Evolutionary conservation across 139 green algal species (phyloP), one percentile per base, ranked within the genome.

Genomic region (Chlorella sorokiniana): DNA sequence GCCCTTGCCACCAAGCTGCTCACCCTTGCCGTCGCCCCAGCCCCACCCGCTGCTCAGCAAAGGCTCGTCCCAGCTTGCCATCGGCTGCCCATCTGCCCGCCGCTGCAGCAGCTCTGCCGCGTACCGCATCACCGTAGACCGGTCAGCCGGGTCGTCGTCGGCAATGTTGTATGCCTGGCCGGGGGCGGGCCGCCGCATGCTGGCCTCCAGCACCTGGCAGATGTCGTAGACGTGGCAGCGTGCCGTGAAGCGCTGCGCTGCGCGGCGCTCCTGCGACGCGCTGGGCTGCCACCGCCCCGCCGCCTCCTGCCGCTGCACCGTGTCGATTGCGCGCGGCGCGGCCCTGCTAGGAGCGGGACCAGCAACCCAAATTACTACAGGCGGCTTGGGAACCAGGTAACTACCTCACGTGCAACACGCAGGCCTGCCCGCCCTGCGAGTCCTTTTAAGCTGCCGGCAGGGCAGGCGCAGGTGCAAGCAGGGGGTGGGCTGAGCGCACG

Each of bases 151-250:
- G 33, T 95, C 86, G 51, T 96, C 92, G 64, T 96, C 93, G 3
- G 90, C 92, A 25, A 96, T 63, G 77, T 96, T 96, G 83, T 93
- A 96, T 0, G 96, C 73, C 2, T 69, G 61, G 0, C 88, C 85
- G 31, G 86, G 79, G 3, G 27, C 35, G 22, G 85, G 69, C 14
- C 62, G 80, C 4, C 61, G n/a, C 70, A 95, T 95, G 84, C 88
- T 94, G 38, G 89, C 84, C 9, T 74, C 25, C n/a, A 96, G 65
- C 10, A 90, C 85, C 35, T 78, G 78, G 78, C 92, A 96, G 59
- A 96, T 95, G 79, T 96, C 93, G 38, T 70, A 56, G 68, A 97
- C 90, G 76, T 96, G 93, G 81, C 88, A 94, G 25, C 93, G 82
- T 0, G 87, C 78, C 23, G 87, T 95, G 83, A 82, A 95, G 51